phyloP scores from a whole-genome alignment of 192 early-diverging fungal species.

The Coemansia sp. region DNA sequence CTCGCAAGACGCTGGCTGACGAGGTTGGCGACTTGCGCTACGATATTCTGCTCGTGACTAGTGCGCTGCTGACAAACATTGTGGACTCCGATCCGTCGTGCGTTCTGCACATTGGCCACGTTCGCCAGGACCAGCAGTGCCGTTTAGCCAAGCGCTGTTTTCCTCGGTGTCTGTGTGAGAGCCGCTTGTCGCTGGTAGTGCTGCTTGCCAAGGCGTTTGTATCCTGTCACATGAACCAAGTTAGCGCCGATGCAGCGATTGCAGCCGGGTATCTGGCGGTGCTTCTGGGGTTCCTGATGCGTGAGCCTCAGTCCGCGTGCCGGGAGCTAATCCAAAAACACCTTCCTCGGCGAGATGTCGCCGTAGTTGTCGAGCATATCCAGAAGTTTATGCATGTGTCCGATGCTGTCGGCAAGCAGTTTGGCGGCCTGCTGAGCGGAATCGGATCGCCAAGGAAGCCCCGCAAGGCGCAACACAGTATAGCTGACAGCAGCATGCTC shows the following conservation, averaged over 20 bases:
- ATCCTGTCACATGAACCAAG: slow-evolving; percentile 10
- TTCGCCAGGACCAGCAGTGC: slow-evolving; percentile 33
- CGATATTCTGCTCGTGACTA: slow-evolving; percentile 38
- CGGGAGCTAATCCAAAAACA: slow-evolving; percentile 12
- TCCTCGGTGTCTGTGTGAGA: slow-evolving; percentile 23
- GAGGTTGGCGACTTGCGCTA: slow-evolving; percentile 32
- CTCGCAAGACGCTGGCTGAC: slow-evolving; percentile 10
- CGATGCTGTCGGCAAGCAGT: slow-evolving; percentile 23
- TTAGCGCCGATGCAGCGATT: slow-evolving; percentile 25
- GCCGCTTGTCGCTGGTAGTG: slow-evolving; percentile 14
- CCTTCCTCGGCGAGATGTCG: slow-evolving; percentile 17
- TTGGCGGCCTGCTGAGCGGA: slow-evolving; percentile 27
- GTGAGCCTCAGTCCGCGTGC: slow-evolving; percentile 5
- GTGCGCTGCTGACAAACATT: slow-evolving; percentile 39
- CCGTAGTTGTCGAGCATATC: slow-evolving; percentile 22
- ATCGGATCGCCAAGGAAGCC: slow-evolving; percentile 8
- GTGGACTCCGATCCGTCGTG: slow-evolving; percentile 43
- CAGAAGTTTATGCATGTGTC: slow-evolving; percentile 35
- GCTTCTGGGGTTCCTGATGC: slow-evolving; percentile 37
- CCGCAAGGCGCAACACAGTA: too few relatives aligned
- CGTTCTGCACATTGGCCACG: slow-evolving; percentile 23
- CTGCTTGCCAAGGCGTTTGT: slow-evolving; percentile 33
- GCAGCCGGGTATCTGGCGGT: slow-evolving; percentile 45
- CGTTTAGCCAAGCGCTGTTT: slow-evolving; percentile 19
- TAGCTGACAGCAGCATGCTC: background rate